phyloP scores from a whole-genome alignment of 257 asterid genomes.

The Solanum sitiens region DNA sequence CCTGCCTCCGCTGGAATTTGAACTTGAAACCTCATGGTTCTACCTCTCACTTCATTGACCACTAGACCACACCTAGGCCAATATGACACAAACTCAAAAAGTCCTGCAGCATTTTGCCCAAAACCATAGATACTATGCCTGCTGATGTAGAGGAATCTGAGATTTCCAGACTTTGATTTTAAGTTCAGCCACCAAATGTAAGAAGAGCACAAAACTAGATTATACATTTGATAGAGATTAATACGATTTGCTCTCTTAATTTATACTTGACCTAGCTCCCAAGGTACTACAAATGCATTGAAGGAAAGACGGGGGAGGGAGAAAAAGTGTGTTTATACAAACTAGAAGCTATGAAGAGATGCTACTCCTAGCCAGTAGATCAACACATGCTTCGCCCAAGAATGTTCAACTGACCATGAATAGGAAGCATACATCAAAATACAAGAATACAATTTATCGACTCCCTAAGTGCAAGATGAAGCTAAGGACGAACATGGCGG shows the following conservation, averaged over 20 bases:
- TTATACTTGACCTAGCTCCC: background rate
- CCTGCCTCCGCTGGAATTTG: background rate
- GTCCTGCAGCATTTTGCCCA: background rate
- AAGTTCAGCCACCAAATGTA: background rate
- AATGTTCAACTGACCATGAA: background rate
- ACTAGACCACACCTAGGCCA: background rate
- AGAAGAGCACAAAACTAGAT: background rate
- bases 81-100: background rate
- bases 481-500: background rate
- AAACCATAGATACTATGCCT: background rate
- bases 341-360: background rate
- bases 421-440: background rate
- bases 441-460: background rate
- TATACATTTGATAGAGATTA: background rate
- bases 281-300: background rate
- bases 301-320: background rate
- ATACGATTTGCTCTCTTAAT: background rate
- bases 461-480: background rate
- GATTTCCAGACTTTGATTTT: background rate
- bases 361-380: background rate
- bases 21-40: background rate
- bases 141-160: background rate
- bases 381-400: background rate
- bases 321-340: background rate
- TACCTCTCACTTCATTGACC: background rate